Conservation (phyloP, 1,284 basidiomycete genomes). For the Rhodotorula sp. region DNA sequence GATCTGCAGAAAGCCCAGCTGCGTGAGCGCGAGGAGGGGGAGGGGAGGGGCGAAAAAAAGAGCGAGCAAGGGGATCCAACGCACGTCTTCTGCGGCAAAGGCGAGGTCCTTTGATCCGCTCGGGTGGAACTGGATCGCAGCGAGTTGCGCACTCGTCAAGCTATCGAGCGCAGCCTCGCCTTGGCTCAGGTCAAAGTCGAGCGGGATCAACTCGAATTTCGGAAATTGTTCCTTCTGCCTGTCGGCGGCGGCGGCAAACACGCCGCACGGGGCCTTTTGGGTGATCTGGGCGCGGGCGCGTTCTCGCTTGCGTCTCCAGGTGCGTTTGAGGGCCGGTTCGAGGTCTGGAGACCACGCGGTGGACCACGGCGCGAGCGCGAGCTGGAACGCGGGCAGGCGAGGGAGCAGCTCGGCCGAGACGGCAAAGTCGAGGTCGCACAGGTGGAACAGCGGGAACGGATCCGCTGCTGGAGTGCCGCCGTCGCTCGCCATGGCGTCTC, state of each 20-base stretch:
- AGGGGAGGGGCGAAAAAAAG: not conserved
- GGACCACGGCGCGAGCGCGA: conserved; percentile 23
- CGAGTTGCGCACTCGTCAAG: conserved; percentile 29
- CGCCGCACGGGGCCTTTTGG: conserved; percentile 11
- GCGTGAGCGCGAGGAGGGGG: not conserved
- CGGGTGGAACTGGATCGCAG: conserved; percentile 21
- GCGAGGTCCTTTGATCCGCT: conserved; percentile 14
- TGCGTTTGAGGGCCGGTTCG: conserved; percentile 1
- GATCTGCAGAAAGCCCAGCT: not conserved
- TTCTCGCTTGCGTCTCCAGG: conserved; percentile 21
- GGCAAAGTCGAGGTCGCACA: conserved; percentile 21
- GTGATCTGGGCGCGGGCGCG: conserved; percentile 6
- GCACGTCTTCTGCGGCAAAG: conserved; percentile 22
- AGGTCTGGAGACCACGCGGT: conserved; percentile 12
- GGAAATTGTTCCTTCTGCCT: not conserved
- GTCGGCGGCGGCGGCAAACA: not conserved
- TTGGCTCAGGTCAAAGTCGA: conserved; percentile 5
- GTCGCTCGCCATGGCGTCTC: not conserved
- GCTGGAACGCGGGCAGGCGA: conserved; percentile 8
- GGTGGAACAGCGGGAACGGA: conserved; percentile 33
- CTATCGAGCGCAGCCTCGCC: not conserved
- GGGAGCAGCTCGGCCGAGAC: conserved; percentile 4
- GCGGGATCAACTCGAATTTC: conserved; percentile 23
- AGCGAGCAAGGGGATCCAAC: not conserved
- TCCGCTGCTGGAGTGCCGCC: not conserved